Base-by-base conservation (phyloP, 768 basidiomycete genomes). In the Kwoniella sp. region DNA sequence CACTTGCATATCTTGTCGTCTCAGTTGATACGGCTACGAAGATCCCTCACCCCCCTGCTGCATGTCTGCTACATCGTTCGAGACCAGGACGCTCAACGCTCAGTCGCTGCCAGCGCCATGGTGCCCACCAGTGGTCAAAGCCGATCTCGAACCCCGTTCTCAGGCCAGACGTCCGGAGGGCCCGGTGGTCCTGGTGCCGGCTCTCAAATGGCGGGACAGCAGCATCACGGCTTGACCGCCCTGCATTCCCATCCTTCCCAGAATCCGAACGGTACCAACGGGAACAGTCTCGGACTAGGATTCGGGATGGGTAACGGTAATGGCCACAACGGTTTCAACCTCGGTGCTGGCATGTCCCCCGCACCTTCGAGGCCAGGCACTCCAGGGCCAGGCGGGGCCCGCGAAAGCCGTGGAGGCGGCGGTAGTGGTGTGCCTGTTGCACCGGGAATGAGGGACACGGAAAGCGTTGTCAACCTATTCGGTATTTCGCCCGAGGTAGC, bases 1-100 rank as follows among this genome's bases (percentile, higher is more conserved):
- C 78, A 81, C 53, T 62, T 81, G 2, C 78, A 79, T 57, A 71
- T 81, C 63, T 71, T 81, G 23, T 77, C 78, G 7, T 79, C 78
- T 30, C 79, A 81, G 62, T 70, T 81, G 8, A 77, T 79, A 55
- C 71, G 79, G n/a, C 68, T 81, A 0, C 70, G 75, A 47, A 63
- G 79, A 50, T 72, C 75, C 0, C 72, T 79, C 28, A 71, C 73
- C 0, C 79, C 79, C 1, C 65, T 81, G 0, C 67, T 77, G 12
- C 74, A 73, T 20, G 63, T 81, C 15, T 71, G 73, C 41, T 78
- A 74, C 61, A 78, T 71, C 29, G 67, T 81, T 22, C 71, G 79
- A 13, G 77, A 81, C 57, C 75, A 77, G 51, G 79, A 81, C 47
- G 56, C 56, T 3, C 73, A 76, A 47, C 63, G 79, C 20, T 72